phyloP scores from a whole-genome alignment of 331 rosid genomes.

The Saraca asoca region DNA sequence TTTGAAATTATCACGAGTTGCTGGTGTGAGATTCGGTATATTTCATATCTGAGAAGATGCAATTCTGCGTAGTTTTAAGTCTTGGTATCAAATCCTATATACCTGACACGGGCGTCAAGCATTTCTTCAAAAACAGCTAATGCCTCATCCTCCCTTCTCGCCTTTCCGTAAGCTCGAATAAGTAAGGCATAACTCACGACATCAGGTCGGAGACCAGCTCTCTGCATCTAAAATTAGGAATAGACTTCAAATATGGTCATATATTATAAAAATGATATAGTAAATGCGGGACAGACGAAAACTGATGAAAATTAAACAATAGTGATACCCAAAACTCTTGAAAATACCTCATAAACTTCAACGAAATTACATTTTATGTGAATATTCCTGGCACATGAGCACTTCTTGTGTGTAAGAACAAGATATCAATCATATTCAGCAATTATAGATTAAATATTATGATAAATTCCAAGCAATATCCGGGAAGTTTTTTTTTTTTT shows the following conservation, averaged over 20 bases:
- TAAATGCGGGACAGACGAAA: constrained; percentile 30
- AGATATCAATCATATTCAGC: constrained; percentile 9
- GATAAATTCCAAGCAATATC: not conserved
- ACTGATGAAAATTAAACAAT: not conserved
- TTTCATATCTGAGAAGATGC: not conserved
- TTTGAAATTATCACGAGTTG: too few species aligned
- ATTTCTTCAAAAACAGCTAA: constrained; percentile 94
- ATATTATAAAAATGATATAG: constrained; percentile 37
- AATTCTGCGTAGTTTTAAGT: constrained; percentile 7
- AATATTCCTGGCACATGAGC: constrained; percentile 10
- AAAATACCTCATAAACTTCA: constrained; percentile 20
- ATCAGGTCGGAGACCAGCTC: constrained; percentile 84
- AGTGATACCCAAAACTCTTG: not conserved
- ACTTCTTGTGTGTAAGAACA: constrained; percentile 18
- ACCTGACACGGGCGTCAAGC: constrained; percentile 98
- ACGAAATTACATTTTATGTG: not conserved
- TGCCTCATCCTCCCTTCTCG: constrained; percentile 95
- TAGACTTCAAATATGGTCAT: constrained; percentile 50
- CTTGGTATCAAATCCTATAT: constrained; percentile 17
- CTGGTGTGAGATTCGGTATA: not conserved
- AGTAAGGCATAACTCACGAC: constrained; percentile 93
- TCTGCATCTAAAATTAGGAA: constrained; percentile 82
- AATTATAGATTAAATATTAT: constrained; percentile 10
- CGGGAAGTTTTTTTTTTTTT: not conserved
- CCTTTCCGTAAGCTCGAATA: constrained; percentile 88